Percentiles rank a stretch among this genome's conserved stretches.
Evolutionary conservation across 768 basidiomycete species (phyloP).

Genomic region (Austroboletus eburneus): DNA sequence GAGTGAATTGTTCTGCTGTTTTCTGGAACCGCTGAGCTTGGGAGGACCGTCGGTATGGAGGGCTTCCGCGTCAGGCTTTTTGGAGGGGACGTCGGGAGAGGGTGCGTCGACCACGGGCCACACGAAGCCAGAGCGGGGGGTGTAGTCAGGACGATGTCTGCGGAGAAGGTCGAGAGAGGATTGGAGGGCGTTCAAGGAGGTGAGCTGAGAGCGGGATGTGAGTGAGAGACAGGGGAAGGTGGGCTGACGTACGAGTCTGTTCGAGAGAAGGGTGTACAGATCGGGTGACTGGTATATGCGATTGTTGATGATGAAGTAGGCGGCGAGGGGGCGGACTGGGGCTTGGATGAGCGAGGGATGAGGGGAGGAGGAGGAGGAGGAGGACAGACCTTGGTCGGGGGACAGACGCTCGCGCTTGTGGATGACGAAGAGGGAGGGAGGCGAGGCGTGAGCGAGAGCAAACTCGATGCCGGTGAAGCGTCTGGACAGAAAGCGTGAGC

Average conservation of each 20-base stretch:
- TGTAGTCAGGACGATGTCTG: conserved; percentile 73
- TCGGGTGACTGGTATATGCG: conserved; percentile 88
- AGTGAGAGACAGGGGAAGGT: background rate
- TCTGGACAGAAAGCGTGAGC: conserved; percentile 36
- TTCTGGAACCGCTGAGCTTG: conserved; percentile 37
- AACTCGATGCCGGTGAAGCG: conserved; percentile 88
- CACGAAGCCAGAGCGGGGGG: conserved; percentile 76
- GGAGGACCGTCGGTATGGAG: conserved; percentile 19
- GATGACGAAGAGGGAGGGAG: conserved; percentile 82
- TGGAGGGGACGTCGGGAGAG: conserved; percentile 36
- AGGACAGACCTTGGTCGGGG: conserved; percentile 69
- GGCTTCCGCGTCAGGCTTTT: conserved; percentile 35
- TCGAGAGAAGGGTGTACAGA: conserved; percentile 78
- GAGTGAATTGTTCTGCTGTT: conserved; percentile 63
- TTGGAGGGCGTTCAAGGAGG: conserved; percentile 67
- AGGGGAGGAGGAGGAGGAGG: background rate
- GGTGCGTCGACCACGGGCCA: conserved; percentile 76
- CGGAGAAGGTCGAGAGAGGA: conserved; percentile 73
- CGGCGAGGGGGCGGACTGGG: conserved; percentile 70
- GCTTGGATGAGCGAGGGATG: background rate
- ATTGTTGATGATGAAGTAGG: conserved; percentile 86
- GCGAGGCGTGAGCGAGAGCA: conserved; percentile 72
- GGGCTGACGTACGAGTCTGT: conserved; percentile 60
- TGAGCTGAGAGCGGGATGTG: conserved; percentile 41
- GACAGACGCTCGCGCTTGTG: conserved; percentile 85